Evolutionary conservation across 257 asterid species (phyloP), one percentile per base, ranked within the genome.

Genomic region (Cinchona pubescens): DNA sequence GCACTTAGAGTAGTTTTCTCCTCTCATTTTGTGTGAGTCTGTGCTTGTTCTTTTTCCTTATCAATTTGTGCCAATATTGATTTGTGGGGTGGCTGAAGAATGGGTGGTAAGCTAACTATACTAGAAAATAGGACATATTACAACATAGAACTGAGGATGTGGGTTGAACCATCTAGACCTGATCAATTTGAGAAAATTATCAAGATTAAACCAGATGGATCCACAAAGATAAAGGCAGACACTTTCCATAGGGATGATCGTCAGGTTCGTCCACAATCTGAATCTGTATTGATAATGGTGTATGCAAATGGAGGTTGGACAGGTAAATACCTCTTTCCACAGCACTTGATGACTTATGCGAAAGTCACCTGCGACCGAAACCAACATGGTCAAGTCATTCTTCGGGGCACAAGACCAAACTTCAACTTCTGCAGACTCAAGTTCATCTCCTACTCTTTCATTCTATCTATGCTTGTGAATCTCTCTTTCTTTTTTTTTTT

Each of bases 341-440:
- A 18, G 15, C 73, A 51, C 35, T 37, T 66, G 40, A 3, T 7
- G 49, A 38, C 67, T 18, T 65, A 37, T 46, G 79, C 67, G 73
- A 75, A 75, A 75, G 79, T 75, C 73, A 15, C 51, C 73, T 75
- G 61, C 61, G 58, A 66, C 79, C 65, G 5, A 3, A 66, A 66
- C 35, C 40, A 60, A n/a, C 27, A 65, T 10, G 73, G 59, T 21
- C 1, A 55, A 55, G 61, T 55, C 30, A 55, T 55, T 23, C 61
- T 55, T 55, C 61, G 61, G 2, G 30, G 1, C 13, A 55, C 21
- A 55, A 55, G 30, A n/a, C 29, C 61, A 55, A 5, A 55, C 14
- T 55, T 23, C 61, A 23, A 55, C 30, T 55, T 23, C 14, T 23
- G 4, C 59, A 51, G 27, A 19, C 59, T 18, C 59, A 51, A 6